phyloP scores from a whole-genome alignment of 1,284 basidiomycete species.

The Meripilus lineatus region DNA sequence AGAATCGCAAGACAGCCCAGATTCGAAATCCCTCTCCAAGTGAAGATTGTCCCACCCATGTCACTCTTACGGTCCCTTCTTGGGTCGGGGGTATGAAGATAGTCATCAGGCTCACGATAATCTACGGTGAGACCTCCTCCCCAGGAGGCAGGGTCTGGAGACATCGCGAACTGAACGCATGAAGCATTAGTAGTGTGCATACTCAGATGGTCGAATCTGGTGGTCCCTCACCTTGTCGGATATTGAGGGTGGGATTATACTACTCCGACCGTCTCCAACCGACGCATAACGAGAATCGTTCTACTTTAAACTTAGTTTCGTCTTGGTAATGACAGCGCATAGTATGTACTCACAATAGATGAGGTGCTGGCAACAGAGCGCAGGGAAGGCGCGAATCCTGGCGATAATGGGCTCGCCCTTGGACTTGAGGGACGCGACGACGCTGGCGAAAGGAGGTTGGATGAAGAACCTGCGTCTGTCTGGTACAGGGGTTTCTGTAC shows the following conservation, averaged over 20 bases:
- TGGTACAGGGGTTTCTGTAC: constrained; percentile 15
- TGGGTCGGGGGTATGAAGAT: constrained; percentile 73
- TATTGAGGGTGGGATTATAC: constrained; percentile 22
- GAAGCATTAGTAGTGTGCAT: not conserved
- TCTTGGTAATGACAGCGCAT: constrained; percentile 8
- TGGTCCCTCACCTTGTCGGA: constrained; percentile 29
- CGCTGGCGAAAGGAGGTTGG: constrained; percentile 41
- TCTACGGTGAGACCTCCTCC: constrained; percentile 54
- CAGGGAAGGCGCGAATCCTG: constrained; percentile 31
- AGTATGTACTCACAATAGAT: constrained; percentile 33
- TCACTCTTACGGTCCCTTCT: constrained; percentile 61
- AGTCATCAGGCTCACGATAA: constrained; percentile 61
- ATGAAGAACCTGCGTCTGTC: constrained; percentile 37
- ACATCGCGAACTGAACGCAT: constrained; percentile 56
- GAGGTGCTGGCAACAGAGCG: constrained; percentile 31
- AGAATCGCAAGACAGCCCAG: constrained; percentile 73
- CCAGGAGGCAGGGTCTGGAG: constrained; percentile 67
- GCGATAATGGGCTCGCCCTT: constrained; percentile 18
- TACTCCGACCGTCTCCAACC: constrained; percentile 19
- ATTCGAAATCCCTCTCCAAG: constrained; percentile 68
- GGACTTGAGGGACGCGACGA: constrained; percentile 34
- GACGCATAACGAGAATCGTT: constrained; percentile 37
- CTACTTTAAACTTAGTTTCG: constrained; percentile 20
- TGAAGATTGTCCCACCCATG: constrained; percentile 60
- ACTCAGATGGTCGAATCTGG: too few relatives aligned